phyloP scores from a whole-genome alignment of 257 asterid genomes.

The Jacaranda mimosifolia region DNA sequence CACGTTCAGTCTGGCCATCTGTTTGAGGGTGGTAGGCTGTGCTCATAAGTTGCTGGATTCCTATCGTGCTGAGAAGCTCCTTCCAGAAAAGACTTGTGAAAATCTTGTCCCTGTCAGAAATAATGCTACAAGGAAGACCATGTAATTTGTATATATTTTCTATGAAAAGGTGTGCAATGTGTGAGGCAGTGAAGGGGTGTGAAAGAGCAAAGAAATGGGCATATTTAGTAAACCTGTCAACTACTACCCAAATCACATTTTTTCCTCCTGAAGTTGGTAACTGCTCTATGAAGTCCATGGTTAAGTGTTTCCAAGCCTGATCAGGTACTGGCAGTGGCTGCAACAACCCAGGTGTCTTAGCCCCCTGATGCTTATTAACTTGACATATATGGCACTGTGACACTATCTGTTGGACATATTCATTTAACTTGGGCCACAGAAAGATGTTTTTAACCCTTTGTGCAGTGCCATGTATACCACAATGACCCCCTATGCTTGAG shows the following conservation, averaged over 20 bases:
- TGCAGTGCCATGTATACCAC: no score
- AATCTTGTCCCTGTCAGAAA: background rate
- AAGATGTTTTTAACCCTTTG: background rate
- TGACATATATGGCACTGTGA: background rate
- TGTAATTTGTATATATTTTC: background rate
- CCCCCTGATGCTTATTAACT: background rate
- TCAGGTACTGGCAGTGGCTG: background rate
- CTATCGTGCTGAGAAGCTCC: background rate
- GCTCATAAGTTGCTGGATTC: background rate
- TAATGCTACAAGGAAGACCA: background rate
- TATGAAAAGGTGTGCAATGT: background rate
- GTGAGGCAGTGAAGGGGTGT: background rate
- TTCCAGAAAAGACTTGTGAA: background rate
- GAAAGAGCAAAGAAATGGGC: background rate
- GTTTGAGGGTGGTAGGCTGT: conserved; percentile 20
- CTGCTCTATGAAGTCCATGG: conserved; percentile 27
- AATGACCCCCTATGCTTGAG: no score
- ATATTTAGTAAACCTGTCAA: conserved; percentile 8
- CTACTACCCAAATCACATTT: background rate
- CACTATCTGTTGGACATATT: background rate
- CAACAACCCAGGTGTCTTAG: background rate
- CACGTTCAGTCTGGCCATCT: background rate
- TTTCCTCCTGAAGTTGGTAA: background rate
- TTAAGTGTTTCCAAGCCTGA: background rate
- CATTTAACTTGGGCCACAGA: background rate